Evolutionary conservation across 371 early-diverging fungal genomes (phyloP), one percentile per base, ranked within the genome.

Genomic region (Lichtheimia ornata): DNA sequence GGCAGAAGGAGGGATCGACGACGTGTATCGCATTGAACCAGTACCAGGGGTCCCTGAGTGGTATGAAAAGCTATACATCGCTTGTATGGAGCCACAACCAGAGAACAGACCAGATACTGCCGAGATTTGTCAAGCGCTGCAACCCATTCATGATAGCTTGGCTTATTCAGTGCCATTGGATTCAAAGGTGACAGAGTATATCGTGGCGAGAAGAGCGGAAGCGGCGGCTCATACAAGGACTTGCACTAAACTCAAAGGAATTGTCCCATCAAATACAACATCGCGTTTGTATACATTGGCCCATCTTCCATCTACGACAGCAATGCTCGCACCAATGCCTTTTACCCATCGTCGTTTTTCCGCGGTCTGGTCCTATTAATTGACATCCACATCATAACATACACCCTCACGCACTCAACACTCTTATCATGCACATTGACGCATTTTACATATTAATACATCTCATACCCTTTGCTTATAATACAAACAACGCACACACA

Each of bases 201-300:
- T 74, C 45, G 69, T 70, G 5, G 74, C 72, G 1, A 58, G 78
- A 52, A 64, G 78, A 28, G 72, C 74, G 4, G 74, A 74, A 45
- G 67, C 64, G 6, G 72, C 72, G 20, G 71, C 74, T 47, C 78
- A 74, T 58, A 49, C 65, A 17, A 68, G 76, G 4, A 72, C 76
- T 0, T 70, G 62, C 55, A 28, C 69, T 18, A 77, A 77, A 53
- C 58, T 67, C 42, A 74, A 74, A 49, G 69, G 72, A 11, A 58
- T 59, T 20, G 61, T 72, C 0, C 69, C 74, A 18, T 64, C 67
- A 5, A 70, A n/a, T 22, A 47, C 74, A 2, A 69, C 67, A 3
- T 68, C 72, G 4, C 74, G 78, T 25, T 64, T 77, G 17, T 77
- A 77, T 64, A 77, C 78, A 50, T 58, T 77, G 4, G 61, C 71